Base-by-base conservation (phyloP, 202 grass and related monocot genomes). In the Zoysia matrella region DNA sequence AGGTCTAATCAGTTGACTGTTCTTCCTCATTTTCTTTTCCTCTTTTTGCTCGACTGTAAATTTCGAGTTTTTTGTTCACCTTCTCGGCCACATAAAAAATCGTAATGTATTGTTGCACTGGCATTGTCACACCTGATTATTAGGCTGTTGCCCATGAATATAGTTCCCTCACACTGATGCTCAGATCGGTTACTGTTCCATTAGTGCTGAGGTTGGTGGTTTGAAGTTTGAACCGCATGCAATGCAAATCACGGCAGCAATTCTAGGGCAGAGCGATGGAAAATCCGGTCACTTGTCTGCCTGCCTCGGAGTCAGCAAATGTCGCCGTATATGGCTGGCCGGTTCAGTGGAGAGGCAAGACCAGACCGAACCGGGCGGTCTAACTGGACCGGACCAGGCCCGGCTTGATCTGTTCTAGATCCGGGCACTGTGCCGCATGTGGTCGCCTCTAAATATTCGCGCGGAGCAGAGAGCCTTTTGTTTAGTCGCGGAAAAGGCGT, bases 361-460 rank as follows among this genome's bases (percentile, higher is more conserved):
- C 22, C 22, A 6, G 2, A 58, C 55, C 11, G 50, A 15, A 39
- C 39, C 57, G 16, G 11, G 16, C 70, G 68, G 43, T 68, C 58
- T n/a, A 47, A 8, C 49, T n/a, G 2, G 42, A n/a, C 63, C 66
- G 22, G 22, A 30, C 22, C 22, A 30, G 62, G 22, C 22, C 22
- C 22, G 22, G 22, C 22, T 30, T 30, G 88, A 81, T 85, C 77
- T 72, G 86, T 3, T 69, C 12, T 89, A 80, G 86, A 82, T 89
- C 71, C 66, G 72, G 81, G 83, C 87, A 81, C 89, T 82, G 76
- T 79, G 76, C 74, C 83, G 88, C 88, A 86, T 95, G 93, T 92
- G 93, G 78, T 53, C 44, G 42, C 51, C 77, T 73, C 78, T 62
- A 74, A 88, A 78, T 86, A 77, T 87, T 71, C 66, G 81, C 71